These are phyloP conservation scores for Trichopus zeylanicus DNA, from an alignment of 116 monocot species.

Conservation along the genomic window DNA sequence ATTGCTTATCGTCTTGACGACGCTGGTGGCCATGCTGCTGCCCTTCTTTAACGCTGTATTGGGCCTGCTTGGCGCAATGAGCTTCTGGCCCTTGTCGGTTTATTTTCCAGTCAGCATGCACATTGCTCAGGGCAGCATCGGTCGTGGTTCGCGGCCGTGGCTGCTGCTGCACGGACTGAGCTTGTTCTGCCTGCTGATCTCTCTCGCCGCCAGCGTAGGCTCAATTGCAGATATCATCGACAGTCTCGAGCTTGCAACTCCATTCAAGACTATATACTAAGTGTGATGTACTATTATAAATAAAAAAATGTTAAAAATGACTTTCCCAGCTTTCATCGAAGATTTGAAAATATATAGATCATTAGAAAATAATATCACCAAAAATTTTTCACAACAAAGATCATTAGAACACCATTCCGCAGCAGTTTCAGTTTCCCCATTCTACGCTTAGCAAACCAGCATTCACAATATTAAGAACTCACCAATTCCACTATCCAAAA, in stretches of 20 bases:
- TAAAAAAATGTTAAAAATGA: no score
- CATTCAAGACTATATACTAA: not conserved
- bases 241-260: not conserved
- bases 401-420: no score
- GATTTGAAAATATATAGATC: no score
- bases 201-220: conserved; percentile 25
- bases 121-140: conserved; percentile 34
- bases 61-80: conserved; percentile 40
- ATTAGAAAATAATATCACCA: no score
- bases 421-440: no score
- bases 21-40: conserved; percentile 32
- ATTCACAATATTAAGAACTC: no score
- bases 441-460: no score
- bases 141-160: conserved; percentile 18
- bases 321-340: no score
- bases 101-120: conserved; percentile 45
- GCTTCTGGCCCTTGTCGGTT: conserved; percentile 54
- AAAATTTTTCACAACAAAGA: no score
- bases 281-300: no score
- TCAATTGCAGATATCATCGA: conserved; percentile 30
- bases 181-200: conserved; percentile 20
- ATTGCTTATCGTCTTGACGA: conserved; percentile 32
- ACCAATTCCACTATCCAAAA: no score
- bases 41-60: conserved; percentile 57
- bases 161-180: conserved; percentile 26